Evolutionary conservation across 148 eudicot genomes (phyloP).

Genomic region (Arbutus unedo): DNA sequence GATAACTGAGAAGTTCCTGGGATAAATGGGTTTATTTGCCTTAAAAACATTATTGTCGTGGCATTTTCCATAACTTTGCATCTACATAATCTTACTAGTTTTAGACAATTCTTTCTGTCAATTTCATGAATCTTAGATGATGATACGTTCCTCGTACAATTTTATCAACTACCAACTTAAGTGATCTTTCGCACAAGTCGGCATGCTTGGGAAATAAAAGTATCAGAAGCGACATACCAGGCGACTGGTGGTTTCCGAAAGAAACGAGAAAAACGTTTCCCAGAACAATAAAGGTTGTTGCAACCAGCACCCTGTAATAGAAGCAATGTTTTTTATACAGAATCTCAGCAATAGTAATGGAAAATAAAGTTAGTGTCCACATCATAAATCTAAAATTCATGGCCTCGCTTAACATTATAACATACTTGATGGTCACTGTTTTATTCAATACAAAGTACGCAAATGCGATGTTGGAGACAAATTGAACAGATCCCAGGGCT

Average conservation of each 20-base stretch:
- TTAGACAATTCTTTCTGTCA: neutral
- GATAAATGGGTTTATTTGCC: neutral
- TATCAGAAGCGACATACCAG: constrained; percentile 47
- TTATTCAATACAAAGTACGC: constrained; percentile 78
- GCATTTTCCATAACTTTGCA: neutral
- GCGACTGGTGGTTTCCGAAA: constrained; percentile 97
- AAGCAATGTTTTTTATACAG: constrained; percentile 2
- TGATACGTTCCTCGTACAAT: neutral
- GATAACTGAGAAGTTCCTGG: neutral
- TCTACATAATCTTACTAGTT: neutral
- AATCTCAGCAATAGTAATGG: constrained; percentile 9
- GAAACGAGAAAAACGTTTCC: constrained; percentile 95
- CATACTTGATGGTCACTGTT: constrained; percentile 75
- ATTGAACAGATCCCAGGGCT: constrained; percentile 93
- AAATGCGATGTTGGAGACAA: constrained; percentile 90
- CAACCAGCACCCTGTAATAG: constrained; percentile 68
- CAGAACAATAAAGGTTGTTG: constrained; percentile 85
- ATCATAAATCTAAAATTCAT: neutral
- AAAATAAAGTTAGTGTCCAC: neutral
- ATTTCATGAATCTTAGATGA: neutral
- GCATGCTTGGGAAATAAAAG: neutral
- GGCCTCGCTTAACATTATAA: constrained; percentile 20
- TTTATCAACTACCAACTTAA: constrained; percentile 5
- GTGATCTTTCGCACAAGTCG: neutral
- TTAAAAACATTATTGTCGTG: neutral